Percentiles rank a stretch among this genome's conserved stretches.
Conservation (phyloP, 2,329 filamentous ascomycete genomes). For the Calonectria pteridis region DNA sequence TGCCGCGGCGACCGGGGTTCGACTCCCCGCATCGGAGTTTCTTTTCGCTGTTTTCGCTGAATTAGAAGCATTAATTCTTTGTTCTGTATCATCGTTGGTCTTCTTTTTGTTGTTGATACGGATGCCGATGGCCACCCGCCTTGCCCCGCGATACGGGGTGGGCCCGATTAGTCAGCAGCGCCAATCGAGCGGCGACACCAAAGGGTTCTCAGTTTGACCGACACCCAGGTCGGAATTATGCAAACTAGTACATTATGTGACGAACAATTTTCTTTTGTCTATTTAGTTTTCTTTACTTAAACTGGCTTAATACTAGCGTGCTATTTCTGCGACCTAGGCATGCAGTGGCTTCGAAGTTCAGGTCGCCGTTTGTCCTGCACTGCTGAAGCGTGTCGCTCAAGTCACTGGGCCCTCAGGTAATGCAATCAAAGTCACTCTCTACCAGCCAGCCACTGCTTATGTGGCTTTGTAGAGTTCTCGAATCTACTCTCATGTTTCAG, state of each 20-base stretch:
- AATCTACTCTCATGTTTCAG: too few relatives aligned
- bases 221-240: too few relatives aligned
- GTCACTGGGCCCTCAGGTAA: too few relatives aligned
- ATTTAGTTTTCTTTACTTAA: background rate
- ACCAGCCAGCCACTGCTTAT: too few relatives aligned
- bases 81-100: background rate
- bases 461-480: too few relatives aligned
- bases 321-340: too few relatives aligned
- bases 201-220: background rate
- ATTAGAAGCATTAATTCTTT: background rate
- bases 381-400: too few relatives aligned
- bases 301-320: too few relatives aligned
- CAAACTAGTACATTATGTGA: background rate
- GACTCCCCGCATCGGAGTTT: constrained; percentile 20
- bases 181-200: background rate
- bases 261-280: too few relatives aligned
- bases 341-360: too few relatives aligned
- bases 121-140: background rate
- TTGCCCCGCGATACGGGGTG: background rate
- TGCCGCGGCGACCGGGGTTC: constrained; percentile 21
- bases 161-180: background rate
- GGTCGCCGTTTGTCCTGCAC: too few relatives aligned
- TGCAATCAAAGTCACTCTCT: too few relatives aligned
- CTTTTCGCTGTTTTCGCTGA: background rate
- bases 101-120: background rate